These are phyloP conservation scores for Tetrapyrgos nigripes DNA, from an alignment of 1,284 basidiomycete species.

Conservation along the genomic window DNA sequence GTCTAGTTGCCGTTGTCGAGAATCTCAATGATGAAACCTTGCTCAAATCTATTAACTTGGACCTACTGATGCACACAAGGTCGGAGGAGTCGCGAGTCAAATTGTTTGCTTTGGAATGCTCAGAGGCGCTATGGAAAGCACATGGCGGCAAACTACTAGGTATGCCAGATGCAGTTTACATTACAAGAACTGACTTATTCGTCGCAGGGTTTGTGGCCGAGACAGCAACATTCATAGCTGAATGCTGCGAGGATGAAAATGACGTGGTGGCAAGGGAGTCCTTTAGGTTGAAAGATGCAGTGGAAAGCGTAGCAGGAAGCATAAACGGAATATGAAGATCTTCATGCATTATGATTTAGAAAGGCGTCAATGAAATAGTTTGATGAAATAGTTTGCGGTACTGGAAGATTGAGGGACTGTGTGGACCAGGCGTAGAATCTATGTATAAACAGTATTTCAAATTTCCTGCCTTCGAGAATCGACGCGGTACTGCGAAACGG, in stretches of 20 bases:
- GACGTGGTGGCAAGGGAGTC: slow-evolving; percentile 76
- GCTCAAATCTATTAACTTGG: slow-evolving; percentile 83
- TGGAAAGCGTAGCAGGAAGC: slow-evolving; percentile 73
- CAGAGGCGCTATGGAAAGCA: slow-evolving; percentile 79
- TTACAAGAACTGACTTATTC: slow-evolving; percentile 8
- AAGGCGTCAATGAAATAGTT: too few species aligned
- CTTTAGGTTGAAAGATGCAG: slow-evolving; percentile 66
- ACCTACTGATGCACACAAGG: slow-evolving; percentile 88
- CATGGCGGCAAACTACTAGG: slow-evolving; percentile 79
- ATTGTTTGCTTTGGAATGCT: slow-evolving; percentile 72
- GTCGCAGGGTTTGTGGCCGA: slow-evolving; percentile 71
- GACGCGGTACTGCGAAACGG: too few species aligned
- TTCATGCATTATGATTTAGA: too few species aligned
- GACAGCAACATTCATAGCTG: slow-evolving; percentile 82
- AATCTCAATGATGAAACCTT: slow-evolving; percentile 64
- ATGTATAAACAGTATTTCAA: too few species aligned
- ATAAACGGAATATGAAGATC: slow-evolving; percentile 57
- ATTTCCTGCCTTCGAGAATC: too few species aligned
- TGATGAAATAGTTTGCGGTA: too few species aligned
- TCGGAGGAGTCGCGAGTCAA: slow-evolving; percentile 76
- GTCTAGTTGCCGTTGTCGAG: slow-evolving; percentile 61
- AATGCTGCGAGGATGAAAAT: slow-evolving; percentile 84
- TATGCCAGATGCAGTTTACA: slow-evolving; percentile 39
- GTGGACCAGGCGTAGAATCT: too few species aligned
- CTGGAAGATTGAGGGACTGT: too few species aligned